Evolutionary conservation across 257 asterid species (phyloP).

Genomic region (Voacanga thouarsii): DNA sequence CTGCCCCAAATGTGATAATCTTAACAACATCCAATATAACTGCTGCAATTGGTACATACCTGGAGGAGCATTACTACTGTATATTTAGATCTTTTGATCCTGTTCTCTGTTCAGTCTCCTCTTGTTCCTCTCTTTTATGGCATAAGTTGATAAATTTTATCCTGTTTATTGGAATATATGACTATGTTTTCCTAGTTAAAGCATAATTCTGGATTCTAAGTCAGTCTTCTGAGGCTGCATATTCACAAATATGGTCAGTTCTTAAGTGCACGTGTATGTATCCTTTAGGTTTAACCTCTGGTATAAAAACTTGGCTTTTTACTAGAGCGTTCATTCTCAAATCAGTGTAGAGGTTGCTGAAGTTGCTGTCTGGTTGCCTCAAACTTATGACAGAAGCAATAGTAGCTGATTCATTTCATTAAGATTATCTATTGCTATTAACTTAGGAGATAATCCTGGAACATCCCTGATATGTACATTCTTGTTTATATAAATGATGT

Average conservation of each 20-base stretch:
- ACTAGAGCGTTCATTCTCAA: background rate
- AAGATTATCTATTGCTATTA: background rate
- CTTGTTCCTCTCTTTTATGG: background rate
- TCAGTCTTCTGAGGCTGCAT: background rate
- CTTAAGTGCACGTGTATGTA: background rate
- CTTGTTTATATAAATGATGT: background rate
- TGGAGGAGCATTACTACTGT: background rate
- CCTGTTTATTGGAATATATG: background rate
- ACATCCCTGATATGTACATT: background rate
- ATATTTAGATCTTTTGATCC: background rate
- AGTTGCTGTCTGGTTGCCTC: background rate
- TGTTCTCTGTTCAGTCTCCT: background rate
- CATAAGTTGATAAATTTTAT: background rate
- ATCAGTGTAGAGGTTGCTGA: background rate
- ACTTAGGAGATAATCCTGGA: background rate
- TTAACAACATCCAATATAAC: constrained; percentile 97
- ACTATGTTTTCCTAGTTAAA: background rate
- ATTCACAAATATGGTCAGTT: background rate
- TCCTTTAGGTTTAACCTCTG: background rate
- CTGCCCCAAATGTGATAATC: constrained; percentile 85
- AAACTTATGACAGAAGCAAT: background rate
- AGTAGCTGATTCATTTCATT: background rate
- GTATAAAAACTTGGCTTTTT: background rate
- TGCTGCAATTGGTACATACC: constrained; percentile 85
- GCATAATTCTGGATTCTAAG: background rate